Evolutionary conservation across 805 yeast species (phyloP).

Genomic region (Osmozyma mogii): DNA sequence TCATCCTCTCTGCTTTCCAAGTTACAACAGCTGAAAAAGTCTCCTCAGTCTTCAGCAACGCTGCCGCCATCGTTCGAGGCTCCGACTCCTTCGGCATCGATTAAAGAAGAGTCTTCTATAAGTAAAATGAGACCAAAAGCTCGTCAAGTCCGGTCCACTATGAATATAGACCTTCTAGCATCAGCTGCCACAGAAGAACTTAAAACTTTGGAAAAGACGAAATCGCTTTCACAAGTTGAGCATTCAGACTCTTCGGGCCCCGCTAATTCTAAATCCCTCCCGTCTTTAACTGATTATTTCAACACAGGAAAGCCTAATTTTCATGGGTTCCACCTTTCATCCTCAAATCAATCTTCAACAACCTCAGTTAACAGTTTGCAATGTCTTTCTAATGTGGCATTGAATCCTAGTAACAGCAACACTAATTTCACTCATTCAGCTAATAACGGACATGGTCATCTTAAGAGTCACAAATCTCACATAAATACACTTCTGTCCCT

Average conservation of each 20-base stretch:
- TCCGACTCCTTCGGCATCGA: too few species aligned
- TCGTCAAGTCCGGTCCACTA: slow-evolving; percentile 9
- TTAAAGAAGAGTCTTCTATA: too few species aligned
- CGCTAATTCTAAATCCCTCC: slow-evolving; percentile 41
- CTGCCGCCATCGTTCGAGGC: too few species aligned
- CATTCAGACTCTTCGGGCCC: slow-evolving; percentile 4
- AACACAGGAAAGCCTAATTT: slow-evolving; percentile 8
- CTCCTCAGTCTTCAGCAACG: too few species aligned
- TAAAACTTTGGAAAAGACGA: slow-evolving; percentile 27
- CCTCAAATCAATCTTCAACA: too few species aligned
- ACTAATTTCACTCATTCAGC: slow-evolving; percentile 18
- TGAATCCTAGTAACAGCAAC: slow-evolving; percentile 17
- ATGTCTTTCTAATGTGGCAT: slow-evolving; percentile 34
- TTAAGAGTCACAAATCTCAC: slow-evolving; percentile 18
- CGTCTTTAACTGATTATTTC: slow-evolving; percentile 45
- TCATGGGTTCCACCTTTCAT: slow-evolving; percentile 6
- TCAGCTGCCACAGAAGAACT: slow-evolving; percentile 50
- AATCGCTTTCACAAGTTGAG: slow-evolving; percentile 4
- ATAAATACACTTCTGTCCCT: slow-evolving; percentile 39
- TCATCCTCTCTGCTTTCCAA: too few species aligned
- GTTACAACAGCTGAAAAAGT: too few species aligned
- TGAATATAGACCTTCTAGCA: slow-evolving; percentile 45
- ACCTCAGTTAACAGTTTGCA: slow-evolving; percentile 15
- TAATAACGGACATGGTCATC: too few species aligned
- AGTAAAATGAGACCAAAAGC: too few species aligned